Conservation (phyloP, 2,329 filamentous ascomycete genomes). For the Emericellopsis atlantica region DNA sequence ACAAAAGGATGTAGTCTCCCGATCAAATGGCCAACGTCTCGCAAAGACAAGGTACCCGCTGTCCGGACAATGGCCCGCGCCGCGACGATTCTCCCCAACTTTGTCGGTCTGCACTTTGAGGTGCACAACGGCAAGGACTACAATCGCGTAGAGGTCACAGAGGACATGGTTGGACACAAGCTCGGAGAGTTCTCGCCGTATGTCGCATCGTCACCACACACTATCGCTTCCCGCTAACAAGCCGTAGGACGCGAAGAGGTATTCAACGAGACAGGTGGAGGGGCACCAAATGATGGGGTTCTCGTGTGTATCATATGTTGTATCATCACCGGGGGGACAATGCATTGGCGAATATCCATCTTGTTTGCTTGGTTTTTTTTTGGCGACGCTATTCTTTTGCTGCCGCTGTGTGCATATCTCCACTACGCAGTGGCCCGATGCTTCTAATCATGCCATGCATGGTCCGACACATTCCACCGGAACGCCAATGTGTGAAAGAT, state of each 20-base stretch:
- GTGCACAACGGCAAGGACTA: conserved; percentile 89
- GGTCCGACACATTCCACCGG: no score
- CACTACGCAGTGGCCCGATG: no score
- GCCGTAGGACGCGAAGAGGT: conserved; percentile 40
- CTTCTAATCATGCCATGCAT: no score
- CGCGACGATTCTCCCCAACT: conserved; percentile 84
- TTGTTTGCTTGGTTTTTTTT: no score
- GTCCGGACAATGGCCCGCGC: conserved; percentile 80
- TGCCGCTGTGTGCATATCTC: conserved; percentile 4
- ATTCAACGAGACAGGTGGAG: conserved; percentile 34
- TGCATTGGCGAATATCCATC: no score
- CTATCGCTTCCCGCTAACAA: no score
- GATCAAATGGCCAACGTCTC: conserved; percentile 45
- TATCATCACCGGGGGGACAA: conserved; percentile 1
- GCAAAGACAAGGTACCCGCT: conserved; percentile 52
- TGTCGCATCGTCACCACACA: conserved; percentile 20
- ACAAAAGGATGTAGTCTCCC: conserved; percentile 32
- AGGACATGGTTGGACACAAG: conserved; percentile 95
- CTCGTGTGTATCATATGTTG: background rate
- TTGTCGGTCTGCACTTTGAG: conserved; percentile 80
- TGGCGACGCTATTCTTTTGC: background rate
- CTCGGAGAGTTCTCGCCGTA: conserved; percentile 86
- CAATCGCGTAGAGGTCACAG: conserved; percentile 69
- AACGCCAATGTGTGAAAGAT: no score
- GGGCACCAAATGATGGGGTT: background rate